Base-by-base conservation (phyloP, 2,329 filamentous ascomycete species). In the Paecilomyces niveus region DNA sequence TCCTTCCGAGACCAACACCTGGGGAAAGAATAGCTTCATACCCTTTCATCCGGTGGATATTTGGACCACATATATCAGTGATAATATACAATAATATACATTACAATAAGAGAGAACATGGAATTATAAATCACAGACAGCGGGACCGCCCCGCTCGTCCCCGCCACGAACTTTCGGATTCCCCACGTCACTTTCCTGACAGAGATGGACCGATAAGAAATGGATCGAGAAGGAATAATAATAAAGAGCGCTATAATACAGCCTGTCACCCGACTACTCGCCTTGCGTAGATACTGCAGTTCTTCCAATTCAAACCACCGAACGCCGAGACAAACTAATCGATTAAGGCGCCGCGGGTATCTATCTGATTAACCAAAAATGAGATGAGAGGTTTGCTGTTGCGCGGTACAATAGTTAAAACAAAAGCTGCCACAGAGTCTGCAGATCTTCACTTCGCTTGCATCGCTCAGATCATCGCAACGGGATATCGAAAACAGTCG, bases 341-440 rank as follows among this genome's bases (percentile, higher is more conserved):
- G 9, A 64, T 60, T 59, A 62, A 62, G 56, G 61, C 59, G 62
- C 59, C 62, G 62, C 60, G 68, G 68, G 68, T 70, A 70, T 70
- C 64, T 67, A 67, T 65, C 62, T 65, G 56, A 31, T 45, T 62
- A 54, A 58, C 62, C 61, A 60, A 49, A 57, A 54, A 60, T 55
- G 33, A 59, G 32, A 24, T 59, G 45, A 56, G 32, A 54, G 18
- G n/a, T 15, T 22, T 24, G 24, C 54, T 55, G 54, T 32, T 49
- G 58, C 49, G 51, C 57, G 60, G 61, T 57, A 59, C 62, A 26
- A 33, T 33, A 33, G 53, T 35, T 7, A 18, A 33, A 33, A n/a
- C 18, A 54, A 33, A 33, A 33, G 29, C 29, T 54, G 24, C 7
- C n/a, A 18, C 53, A 54, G 15, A 6, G 26, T 21, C n/a, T 45